Conservation (phyloP, 768 basidiomycete species). For the Lepiota venenata region DNA sequence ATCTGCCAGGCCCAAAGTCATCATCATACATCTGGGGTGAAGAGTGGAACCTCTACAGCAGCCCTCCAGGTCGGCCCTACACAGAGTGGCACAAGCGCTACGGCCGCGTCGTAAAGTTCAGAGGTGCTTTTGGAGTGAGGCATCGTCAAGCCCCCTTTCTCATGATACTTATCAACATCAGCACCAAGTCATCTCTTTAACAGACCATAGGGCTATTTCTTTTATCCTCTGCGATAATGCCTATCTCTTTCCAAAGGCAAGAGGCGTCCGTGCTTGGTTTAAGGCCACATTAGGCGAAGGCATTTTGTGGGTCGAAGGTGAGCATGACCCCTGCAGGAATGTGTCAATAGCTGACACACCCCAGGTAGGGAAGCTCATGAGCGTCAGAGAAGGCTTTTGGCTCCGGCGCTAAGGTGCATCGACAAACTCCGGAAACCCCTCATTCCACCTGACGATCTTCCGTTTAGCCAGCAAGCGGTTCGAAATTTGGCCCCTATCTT, state of each 20-base stretch:
- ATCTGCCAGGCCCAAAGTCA: conserved; percentile 48
- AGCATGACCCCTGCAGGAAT: background rate
- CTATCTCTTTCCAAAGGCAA: conserved; percentile 60
- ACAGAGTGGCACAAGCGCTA: conserved; percentile 48
- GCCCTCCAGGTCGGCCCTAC: conserved; percentile 51
- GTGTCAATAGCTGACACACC: conserved; percentile 1
- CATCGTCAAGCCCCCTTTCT: background rate
- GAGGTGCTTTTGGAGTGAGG: conserved; percentile 54
- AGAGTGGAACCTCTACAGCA: conserved; percentile 53
- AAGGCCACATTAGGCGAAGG: conserved; percentile 57
- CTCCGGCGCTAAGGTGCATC: conserved; percentile 55
- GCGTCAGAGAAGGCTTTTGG: conserved; percentile 46
- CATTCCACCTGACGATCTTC: background rate
- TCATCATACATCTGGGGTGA: conserved; percentile 59
- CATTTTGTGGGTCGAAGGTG: conserved; percentile 66
- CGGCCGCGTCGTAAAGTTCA: conserved; percentile 53
- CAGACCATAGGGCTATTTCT: conserved; percentile 48
- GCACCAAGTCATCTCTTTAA: conserved; percentile 58
- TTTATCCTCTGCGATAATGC: conserved; percentile 53
- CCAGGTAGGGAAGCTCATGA: conserved; percentile 56
- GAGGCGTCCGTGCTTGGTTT: conserved; percentile 64
- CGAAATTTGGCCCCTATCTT: conserved; percentile 49
- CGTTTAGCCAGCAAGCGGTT: conserved; percentile 45
- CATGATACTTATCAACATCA: conserved; percentile 20
- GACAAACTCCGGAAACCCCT: background rate